Conservation (phyloP, 2,329 filamentous ascomycete genomes). For the Trichoderma sp. region DNA sequence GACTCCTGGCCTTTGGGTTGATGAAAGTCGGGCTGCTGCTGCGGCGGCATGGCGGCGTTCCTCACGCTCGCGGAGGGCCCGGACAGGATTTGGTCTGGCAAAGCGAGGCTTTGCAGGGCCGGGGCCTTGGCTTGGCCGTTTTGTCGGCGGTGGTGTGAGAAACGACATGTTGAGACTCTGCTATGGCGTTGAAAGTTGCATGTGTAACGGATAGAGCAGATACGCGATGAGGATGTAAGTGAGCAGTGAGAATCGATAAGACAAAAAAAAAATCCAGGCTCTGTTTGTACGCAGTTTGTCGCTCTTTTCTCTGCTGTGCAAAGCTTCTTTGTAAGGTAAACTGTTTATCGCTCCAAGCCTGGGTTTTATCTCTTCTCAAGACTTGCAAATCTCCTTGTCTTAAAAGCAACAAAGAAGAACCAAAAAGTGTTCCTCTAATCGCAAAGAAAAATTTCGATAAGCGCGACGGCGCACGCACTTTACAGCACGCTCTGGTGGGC, state of each 20-base stretch:
- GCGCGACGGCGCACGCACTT: neutral
- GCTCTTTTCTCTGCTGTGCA: neutral
- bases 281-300: neutral
- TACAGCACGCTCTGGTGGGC: conserved; percentile 9
- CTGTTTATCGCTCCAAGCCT: neutral
- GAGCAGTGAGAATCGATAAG: conserved; percentile 22
- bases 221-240: conserved; percentile 17
- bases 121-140: conserved; percentile 37
- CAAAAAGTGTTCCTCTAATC: neutral
- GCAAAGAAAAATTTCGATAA: neutral
- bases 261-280: neutral
- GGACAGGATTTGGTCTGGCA: conserved; percentile 51
- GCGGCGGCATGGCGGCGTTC: conserved; percentile 48
- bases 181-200: neutral
- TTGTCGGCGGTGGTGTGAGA: conserved; percentile 43
- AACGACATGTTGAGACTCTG: conserved; percentile 46
- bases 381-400: neutral
- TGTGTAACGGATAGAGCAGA: neutral
- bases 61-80: conserved; percentile 57
- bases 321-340: neutral
- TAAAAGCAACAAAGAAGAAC: neutral
- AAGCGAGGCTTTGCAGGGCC: conserved; percentile 46
- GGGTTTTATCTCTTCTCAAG: neutral
- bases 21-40: conserved; percentile 36
- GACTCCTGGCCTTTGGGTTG: conserved; percentile 40